A percentile compares a stretch with the other conserved stretches of the same genome.
Conservation (phyloP, 306 rosid genomes). For the Boehmeria nivea region DNA sequence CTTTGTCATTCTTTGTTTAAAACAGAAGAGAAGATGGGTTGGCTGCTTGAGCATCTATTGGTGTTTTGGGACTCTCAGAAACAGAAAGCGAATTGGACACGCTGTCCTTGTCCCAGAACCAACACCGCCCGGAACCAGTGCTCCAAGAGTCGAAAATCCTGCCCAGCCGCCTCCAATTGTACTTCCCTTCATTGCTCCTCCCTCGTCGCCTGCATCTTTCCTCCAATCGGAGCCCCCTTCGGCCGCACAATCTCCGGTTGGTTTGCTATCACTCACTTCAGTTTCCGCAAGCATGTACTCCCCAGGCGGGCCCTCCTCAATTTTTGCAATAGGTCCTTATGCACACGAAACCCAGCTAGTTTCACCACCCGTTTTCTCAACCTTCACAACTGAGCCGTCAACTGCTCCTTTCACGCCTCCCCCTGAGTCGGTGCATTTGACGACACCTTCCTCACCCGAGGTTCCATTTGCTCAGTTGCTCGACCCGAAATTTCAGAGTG, state of each 20-base stretch:
- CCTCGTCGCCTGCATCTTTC: slow-evolving; percentile 91
- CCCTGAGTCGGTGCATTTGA: slow-evolving; percentile 77
- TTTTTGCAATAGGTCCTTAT: slow-evolving; percentile 89
- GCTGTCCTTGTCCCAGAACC: slow-evolving; percentile 66
- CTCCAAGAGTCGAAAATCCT: slow-evolving; percentile 38
- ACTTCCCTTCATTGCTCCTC: slow-evolving; percentile 87
- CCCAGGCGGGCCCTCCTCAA: slow-evolving; percentile 84
- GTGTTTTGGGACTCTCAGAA: slow-evolving; percentile 70
- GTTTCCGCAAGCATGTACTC: slow-evolving; percentile 85
- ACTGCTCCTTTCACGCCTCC: slow-evolving; percentile 98
- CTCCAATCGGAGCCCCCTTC: slow-evolving; percentile 95
- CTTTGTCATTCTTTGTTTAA: slow-evolving; percentile 19
- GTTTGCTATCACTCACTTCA: slow-evolving; percentile 41
- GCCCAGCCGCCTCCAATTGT: slow-evolving; percentile 35
- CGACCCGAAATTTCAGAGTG: slow-evolving; percentile 43
- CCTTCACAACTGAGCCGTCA: slow-evolving; percentile 79
- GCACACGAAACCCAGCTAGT: slow-evolving; percentile 86
- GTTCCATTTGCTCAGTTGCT: slow-evolving; percentile 94
- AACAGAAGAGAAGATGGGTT: slow-evolving; percentile 91
- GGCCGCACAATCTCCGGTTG: slow-evolving; percentile 65
- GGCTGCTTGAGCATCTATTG: slow-evolving; percentile 55
- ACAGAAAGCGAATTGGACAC: slow-evolving; percentile 63
- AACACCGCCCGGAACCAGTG: slow-evolving; percentile 26
- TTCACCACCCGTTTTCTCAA: slow-evolving; percentile 91
- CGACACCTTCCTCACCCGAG: slow-evolving; percentile 96